Conservation (phyloP, 176 grass and related monocot genomes). For the Panicum miliaceum region DNA sequence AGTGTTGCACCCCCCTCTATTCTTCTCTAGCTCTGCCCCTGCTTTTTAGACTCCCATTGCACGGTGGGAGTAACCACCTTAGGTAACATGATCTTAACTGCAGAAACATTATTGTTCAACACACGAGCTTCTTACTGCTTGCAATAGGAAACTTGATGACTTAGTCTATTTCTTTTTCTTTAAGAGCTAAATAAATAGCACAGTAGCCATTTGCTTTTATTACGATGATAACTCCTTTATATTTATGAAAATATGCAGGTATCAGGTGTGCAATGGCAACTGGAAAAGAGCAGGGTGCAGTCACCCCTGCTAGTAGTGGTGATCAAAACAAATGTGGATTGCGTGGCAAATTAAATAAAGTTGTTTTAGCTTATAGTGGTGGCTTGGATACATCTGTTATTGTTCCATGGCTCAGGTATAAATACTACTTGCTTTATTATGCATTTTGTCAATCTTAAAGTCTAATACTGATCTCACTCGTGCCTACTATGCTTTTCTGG, state of each 20-base stretch:
- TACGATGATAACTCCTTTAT: background rate
- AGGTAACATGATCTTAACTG: background rate
- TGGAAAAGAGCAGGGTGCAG: slow-evolving; percentile 45
- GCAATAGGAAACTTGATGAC: background rate
- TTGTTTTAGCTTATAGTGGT: slow-evolving; percentile 97
- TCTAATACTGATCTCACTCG: background rate
- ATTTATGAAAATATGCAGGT: slow-evolving; percentile 49
- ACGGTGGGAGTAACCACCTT: background rate
- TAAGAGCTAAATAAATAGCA: background rate
- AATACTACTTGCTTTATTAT: background rate
- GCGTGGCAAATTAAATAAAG: slow-evolving; percentile 88
- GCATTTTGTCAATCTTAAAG: background rate
- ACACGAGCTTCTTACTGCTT: background rate
- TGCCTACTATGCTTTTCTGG: background rate
- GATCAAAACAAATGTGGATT: slow-evolving; percentile 51
- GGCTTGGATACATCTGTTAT: slow-evolving; percentile 98
- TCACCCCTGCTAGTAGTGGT: slow-evolving; percentile 27
- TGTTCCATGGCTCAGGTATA: slow-evolving; percentile 94
- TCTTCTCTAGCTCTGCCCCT: no score
- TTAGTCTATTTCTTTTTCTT: background rate
- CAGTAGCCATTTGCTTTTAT: background rate
- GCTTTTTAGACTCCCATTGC: background rate
- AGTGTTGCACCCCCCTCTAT: no score
- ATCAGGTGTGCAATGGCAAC: slow-evolving; percentile 55
- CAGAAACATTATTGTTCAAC: background rate